A percentile compares a stretch with the other conserved stretches of the same genome.
Evolutionary conservation across 1,284 basidiomycete genomes (phyloP).

Genomic region (Boletus sp.): DNA sequence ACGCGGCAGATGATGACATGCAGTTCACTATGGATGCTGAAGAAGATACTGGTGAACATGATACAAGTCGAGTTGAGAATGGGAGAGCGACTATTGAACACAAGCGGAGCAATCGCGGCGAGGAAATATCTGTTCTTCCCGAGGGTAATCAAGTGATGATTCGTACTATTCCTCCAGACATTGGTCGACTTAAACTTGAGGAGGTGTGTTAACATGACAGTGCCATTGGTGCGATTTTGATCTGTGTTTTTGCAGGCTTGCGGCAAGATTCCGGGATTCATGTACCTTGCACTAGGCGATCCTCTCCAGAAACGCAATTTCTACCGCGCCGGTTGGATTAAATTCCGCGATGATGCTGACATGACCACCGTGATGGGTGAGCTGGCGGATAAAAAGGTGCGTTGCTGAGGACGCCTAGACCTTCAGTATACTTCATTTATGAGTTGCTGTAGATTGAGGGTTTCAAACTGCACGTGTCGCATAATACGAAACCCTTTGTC

Average conservation of each 20-base stretch:
- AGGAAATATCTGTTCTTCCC: conserved; percentile 72
- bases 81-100: conserved; percentile 48
- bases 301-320: conserved; percentile 86
- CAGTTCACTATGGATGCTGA: conserved; percentile 66
- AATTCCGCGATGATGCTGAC: conserved; percentile 79
- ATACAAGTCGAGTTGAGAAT: conserved; percentile 54
- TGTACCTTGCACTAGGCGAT: conserved; percentile 85
- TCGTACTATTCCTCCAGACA: conserved; percentile 87
- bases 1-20: conserved; percentile 53
- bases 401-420: conserved; percentile 12
- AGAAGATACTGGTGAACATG: conserved; percentile 62
- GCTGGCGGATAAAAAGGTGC: conserved; percentile 80
- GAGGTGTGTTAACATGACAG: conserved; percentile 52
- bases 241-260: conserved; percentile 50
- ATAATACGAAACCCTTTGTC: conserved; percentile 75
- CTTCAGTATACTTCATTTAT: conserved; percentile 8
- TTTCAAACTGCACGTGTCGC: conserved; percentile 86
- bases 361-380: conserved; percentile 69
- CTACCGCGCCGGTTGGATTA: conserved; percentile 89
- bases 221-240: conserved; percentile 6
- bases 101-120: conserved; percentile 53
- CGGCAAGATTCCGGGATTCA: conserved; percentile 61
- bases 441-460: conserved; percentile 70
- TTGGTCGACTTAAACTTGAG: conserved; percentile 82
- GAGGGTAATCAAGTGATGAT: conserved; percentile 90